These are phyloP conservation scores for Lactifluus subvellereus DNA, from an alignment of 768 basidiomycete species.

Conservation along the genomic window DNA sequence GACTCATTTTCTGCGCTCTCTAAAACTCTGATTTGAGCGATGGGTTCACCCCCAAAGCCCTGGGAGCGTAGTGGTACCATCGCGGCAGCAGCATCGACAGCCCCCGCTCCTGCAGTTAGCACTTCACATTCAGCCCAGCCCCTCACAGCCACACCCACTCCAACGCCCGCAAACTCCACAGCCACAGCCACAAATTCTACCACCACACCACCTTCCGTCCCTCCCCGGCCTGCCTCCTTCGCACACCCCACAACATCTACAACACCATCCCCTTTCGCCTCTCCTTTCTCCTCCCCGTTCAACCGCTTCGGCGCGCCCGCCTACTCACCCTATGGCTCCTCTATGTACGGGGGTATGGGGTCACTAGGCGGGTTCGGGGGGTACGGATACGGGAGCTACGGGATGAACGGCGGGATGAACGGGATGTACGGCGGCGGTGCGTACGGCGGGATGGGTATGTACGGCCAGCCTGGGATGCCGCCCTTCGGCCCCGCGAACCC, in stretches of 20 bases:
- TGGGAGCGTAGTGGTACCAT: conserved; percentile 61
- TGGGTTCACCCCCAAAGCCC: conserved; percentile 86
- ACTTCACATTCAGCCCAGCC: conserved; percentile 42
- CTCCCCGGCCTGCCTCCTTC: conserved; percentile 57
- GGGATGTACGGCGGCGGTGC: conserved; percentile 38
- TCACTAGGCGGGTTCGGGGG: conserved; percentile 38
- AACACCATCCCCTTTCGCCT: conserved; percentile 33
- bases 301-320: conserved; percentile 37
- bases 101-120: conserved; percentile 49
- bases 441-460: conserved; percentile 11
- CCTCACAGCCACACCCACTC: not conserved
- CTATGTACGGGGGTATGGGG: conserved; percentile 40
- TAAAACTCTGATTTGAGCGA: conserved; percentile 31
- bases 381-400: conserved; percentile 27
- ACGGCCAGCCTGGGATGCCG: conserved; percentile 33
- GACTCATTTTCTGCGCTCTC: not conserved
- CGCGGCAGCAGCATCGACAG: conserved; percentile 23
- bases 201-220: conserved; percentile 38
- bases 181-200: not conserved
- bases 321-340: conserved; percentile 37
- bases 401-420: conserved; percentile 40
- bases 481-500: conserved; percentile 47
- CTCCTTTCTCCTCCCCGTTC: conserved; percentile 35
- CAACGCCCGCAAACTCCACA: not conserved
- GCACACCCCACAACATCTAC: conserved; percentile 26